A percentile compares a stretch with the other conserved stretches of the same genome.
Evolutionary conservation across 495 filamentous ascomycete species (phyloP).

Genomic region (Talaromyces nanjingensis): DNA sequence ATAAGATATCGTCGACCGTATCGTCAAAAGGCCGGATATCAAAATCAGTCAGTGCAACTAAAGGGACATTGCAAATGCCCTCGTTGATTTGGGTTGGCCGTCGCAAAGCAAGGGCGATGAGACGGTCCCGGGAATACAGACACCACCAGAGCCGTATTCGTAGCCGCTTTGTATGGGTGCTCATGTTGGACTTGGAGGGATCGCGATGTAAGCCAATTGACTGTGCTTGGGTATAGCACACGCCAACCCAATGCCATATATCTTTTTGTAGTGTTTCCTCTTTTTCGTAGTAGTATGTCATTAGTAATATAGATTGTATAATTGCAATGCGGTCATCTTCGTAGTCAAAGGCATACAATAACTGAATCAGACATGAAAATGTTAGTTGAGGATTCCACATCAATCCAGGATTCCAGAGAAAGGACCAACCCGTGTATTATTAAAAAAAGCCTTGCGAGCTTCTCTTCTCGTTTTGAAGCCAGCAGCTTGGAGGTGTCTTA

Average conservation of each 20-base stretch:
- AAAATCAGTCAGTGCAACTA: conserved; percentile 73
- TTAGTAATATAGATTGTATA: conserved; percentile 69
- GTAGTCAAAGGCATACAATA: conserved; percentile 76
- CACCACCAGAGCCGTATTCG: conserved; percentile 90
- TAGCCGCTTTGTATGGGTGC: conserved; percentile 51
- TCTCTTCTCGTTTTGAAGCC: conserved; percentile 64
- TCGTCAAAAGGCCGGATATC: conserved; percentile 58
- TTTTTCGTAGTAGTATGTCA: conserved; percentile 80
- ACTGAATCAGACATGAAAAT: conserved; percentile 17
- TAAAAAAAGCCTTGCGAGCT: conserved; percentile 70
- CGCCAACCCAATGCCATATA: conserved; percentile 84
- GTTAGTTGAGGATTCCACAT: not conserved
- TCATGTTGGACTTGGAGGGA: conserved; percentile 58
- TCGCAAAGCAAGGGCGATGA: conserved; percentile 80
- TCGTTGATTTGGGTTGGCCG: conserved; percentile 79
- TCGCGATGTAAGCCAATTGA: conserved; percentile 77
- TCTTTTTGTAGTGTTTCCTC: conserved; percentile 65
- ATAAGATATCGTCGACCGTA: conserved; percentile 25
- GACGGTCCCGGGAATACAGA: conserved; percentile 79
- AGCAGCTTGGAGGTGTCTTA: conserved; percentile 56
- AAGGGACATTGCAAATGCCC: conserved; percentile 78
- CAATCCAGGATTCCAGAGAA: not conserved
- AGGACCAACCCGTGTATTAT: conserved; percentile 59
- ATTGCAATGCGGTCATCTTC: conserved; percentile 74
- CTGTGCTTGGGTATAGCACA: conserved; percentile 72